These are phyloP conservation scores for Eutrema salsugineum DNA, from an alignment of 441 rosid species.

Conservation along the genomic window DNA sequence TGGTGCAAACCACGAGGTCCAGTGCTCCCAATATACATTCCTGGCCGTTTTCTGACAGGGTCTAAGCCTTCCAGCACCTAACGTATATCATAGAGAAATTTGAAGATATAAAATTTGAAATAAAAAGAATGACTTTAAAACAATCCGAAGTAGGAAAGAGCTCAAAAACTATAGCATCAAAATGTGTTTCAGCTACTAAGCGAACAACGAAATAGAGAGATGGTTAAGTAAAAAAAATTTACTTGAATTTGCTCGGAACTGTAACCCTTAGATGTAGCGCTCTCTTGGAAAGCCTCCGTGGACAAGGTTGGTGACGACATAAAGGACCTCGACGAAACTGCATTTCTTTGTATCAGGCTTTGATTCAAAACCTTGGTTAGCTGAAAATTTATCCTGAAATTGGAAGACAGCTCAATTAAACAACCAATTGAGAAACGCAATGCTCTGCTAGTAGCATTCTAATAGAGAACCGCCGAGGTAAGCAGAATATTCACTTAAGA, in stretches of 20 bases:
- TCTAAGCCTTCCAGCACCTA: slow-evolving; percentile 95
- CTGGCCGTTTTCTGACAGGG: slow-evolving; percentile 95
- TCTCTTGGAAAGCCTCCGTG: slow-evolving; percentile 57
- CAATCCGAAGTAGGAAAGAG: not conserved
- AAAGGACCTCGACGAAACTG: slow-evolving; percentile 49
- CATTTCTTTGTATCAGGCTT: slow-evolving; percentile 33
- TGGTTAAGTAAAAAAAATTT: not conserved
- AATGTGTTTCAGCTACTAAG: not conserved
- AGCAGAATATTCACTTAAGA: not conserved
- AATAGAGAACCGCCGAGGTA: not conserved
- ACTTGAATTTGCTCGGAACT: slow-evolving; percentile 94
- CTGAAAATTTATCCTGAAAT: slow-evolving; percentile 45
- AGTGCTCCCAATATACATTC: slow-evolving; percentile 96
- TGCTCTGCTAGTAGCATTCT: too few species aligned
- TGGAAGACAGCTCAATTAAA: not conserved
- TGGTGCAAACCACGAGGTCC: slow-evolving; percentile 97
- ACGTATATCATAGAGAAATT: not conserved
- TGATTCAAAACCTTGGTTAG: slow-evolving; percentile 29
- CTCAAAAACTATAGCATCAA: not conserved
- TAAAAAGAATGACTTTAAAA: not conserved
- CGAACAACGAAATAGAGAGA: not conserved
- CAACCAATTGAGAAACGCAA: not conserved
- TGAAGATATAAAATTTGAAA: not conserved
- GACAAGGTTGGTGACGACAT: slow-evolving; percentile 65
- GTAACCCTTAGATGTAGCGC: slow-evolving; percentile 48